Conservation (phyloP, 441 rosid genomes). For the Theobroma grandiflorum region DNA sequence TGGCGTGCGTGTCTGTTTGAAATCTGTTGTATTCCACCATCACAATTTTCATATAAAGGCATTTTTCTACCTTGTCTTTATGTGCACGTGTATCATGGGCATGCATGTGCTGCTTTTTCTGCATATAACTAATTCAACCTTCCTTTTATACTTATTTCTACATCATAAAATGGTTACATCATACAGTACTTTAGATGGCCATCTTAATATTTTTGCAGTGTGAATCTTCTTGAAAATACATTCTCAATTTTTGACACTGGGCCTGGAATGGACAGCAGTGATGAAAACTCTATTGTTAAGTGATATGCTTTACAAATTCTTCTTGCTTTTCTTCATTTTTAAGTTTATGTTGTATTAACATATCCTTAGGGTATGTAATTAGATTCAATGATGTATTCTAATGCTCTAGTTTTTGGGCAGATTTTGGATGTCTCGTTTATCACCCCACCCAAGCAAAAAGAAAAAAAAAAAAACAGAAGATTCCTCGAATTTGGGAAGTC, state of each 20-base stretch:
- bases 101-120: not conserved
- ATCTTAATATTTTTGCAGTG: constrained; percentile 48
- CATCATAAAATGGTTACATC: not conserved
- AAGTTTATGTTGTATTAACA: not conserved
- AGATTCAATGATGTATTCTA: not conserved
- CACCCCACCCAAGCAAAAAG: not conserved
- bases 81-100: not conserved
- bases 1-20: not conserved
- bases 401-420: not conserved
- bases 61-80: not conserved
- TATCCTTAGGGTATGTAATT: no score
- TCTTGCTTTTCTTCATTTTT: constrained; percentile 1
- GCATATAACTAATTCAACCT: not conserved
- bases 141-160: not conserved
- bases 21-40: not conserved
- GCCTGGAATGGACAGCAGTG: constrained; percentile 79
- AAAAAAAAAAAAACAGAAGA: not conserved
- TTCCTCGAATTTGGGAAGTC: not conserved
- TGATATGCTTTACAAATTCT: constrained; percentile 49
- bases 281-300: constrained; percentile 58
- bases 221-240: constrained; percentile 52
- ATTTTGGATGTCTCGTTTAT: not conserved
- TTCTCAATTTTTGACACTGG: constrained; percentile 77
- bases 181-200: not conserved
- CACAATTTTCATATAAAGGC: not conserved